These are phyloP conservation scores for Fusarium avenaceum DNA, from an alignment of 2,329 filamentous ascomycete genomes.

Conservation along the genomic window DNA sequence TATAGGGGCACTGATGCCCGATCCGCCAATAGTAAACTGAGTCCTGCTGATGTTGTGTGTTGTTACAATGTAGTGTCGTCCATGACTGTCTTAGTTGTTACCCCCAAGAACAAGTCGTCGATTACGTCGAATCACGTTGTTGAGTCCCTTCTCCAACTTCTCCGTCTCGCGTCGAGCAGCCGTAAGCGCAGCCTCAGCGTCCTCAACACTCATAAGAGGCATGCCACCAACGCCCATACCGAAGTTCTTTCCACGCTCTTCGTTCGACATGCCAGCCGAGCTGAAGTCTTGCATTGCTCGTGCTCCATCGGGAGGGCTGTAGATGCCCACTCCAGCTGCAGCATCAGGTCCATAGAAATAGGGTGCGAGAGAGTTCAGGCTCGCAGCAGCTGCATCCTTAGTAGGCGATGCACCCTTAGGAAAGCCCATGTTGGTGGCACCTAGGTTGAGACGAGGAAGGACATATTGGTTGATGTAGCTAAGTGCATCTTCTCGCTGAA, in stretches of 20 bases:
- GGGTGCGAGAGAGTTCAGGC: constrained; percentile 67
- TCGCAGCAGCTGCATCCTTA: constrained; percentile 63
- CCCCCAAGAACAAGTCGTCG: constrained; percentile 63
- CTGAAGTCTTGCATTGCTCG: constrained; percentile 55
- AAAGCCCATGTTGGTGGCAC: constrained; percentile 61
- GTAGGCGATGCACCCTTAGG: constrained; percentile 56
- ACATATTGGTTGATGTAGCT: constrained; percentile 79
- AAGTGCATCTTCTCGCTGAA: constrained; percentile 75
- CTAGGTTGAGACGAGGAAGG: constrained; percentile 69
- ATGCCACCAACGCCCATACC: constrained; percentile 58
- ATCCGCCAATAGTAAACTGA: neutral
- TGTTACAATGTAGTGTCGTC: neutral
- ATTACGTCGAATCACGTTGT: constrained; percentile 72
- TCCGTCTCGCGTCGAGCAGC: constrained; percentile 71
- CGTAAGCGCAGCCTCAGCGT: constrained; percentile 69
- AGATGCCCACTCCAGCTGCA: constrained; percentile 61
- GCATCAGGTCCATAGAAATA: constrained; percentile 67
- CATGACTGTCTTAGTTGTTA: constrained; percentile 38
- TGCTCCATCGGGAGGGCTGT: constrained; percentile 56
- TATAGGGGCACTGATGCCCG: neutral
- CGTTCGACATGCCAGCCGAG: constrained; percentile 46
- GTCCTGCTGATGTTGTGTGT: neutral
- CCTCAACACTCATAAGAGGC: constrained; percentile 71
- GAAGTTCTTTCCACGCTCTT: constrained; percentile 52
- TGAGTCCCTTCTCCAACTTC: constrained; percentile 72